Evolutionary conservation across 257 asterid species (phyloP).

Genomic region (Solanum ahanhuiri): DNA sequence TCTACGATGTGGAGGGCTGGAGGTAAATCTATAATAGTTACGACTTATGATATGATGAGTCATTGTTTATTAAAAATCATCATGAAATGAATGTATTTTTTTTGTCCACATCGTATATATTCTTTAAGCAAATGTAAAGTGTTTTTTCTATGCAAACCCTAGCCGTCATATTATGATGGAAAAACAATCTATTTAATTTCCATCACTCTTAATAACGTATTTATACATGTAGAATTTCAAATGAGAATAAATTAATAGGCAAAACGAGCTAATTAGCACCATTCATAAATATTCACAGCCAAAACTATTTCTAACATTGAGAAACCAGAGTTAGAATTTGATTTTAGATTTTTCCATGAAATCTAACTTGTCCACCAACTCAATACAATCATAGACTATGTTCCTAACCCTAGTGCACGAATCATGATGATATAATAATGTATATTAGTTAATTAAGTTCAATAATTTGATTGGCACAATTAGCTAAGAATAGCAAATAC

Average conservation of each 20-base stretch:
- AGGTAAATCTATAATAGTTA: neutral
- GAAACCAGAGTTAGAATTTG: neutral
- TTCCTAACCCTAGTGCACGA: neutral
- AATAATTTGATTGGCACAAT: neutral
- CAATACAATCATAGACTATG: neutral
- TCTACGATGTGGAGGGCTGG: neutral
- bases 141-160: neutral
- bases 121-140: neutral
- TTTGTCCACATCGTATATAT: neutral
- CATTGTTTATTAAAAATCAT: neutral
- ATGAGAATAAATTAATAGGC: too few relatives aligned
- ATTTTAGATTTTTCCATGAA: neutral
- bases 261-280: neutral
- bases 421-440: neutral
- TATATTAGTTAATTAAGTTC: neutral
- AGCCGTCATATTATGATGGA: neutral
- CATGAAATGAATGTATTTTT: neutral
- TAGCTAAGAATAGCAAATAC: neutral
- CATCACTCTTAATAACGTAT: neutral
- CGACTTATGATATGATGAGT: neutral
- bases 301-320: neutral
- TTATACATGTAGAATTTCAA: too few relatives aligned
- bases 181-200: too few relatives aligned
- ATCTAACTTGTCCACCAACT: neutral
- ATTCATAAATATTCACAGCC: neutral